Evolutionary conservation across 257 asterid species (phyloP), one percentile per base, ranked within the genome.

Genomic region (Rhazya stricta): DNA sequence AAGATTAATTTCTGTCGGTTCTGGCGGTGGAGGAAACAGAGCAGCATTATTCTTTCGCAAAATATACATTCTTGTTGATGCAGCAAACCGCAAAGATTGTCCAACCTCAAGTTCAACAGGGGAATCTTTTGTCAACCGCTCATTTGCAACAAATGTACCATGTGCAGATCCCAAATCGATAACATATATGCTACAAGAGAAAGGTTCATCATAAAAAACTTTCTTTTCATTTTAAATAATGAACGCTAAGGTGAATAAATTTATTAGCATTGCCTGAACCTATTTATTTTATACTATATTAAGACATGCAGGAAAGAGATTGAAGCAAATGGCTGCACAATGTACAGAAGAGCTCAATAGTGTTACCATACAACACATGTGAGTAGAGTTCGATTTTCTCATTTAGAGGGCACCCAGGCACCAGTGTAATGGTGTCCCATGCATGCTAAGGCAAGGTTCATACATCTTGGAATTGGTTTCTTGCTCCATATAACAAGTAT

Each of bases 101-200:
- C 97, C 98, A 25, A 76, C 89, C 85, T 94, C 99, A 39, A 94
- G 90, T 83, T 94, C 97, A 60, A 92, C 87, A 58, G 97, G 97
- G 65, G 91, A 84, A 81, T 94, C 96, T 80, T 88, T 94, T 36
- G 89, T 82, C 83, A 92, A 77, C 78, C 97, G 86, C 85, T 92
- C 97, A 73, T 94, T 94, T 42, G 99, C 97, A 83, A 92, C 99
- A 88, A 90, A 94, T 81, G 99, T 94, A 58, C 97, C 97, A 80
- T 94, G 99, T 39, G 96, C 97, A 81, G 99, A 94, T 80, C 99
- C 99, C 81, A 94, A 85, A 81, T 94, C 99, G 71, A 90, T 87
- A 69, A 94, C 96, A 51, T 90, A 94, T 81, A 94, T 81, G 86
- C 97, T 94, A 97, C 82, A 81, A 67, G 71, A 85, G 74, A 84